Evolutionary conservation across 139 green algal species (phyloP).

Genomic region (Pedinophyceae sp.): DNA sequence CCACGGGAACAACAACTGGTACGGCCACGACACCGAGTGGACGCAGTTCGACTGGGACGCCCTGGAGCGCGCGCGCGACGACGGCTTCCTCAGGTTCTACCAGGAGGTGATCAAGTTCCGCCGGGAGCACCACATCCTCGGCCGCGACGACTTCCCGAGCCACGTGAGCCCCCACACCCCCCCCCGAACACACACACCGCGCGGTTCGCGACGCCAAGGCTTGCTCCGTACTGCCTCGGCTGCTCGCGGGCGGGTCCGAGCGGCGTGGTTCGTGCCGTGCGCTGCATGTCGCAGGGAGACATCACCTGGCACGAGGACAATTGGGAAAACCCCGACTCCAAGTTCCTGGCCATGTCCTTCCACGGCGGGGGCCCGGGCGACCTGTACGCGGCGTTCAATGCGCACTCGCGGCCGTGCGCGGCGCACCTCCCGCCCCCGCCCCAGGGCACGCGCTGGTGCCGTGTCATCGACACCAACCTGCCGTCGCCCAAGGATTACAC

Average conservation of each 20-base stretch:
- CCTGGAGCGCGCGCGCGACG: constrained; percentile 16
- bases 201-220: too few relatives aligned
- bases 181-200: too few relatives aligned
- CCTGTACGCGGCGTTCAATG: constrained; percentile 87
- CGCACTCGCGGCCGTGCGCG: constrained; percentile 45
- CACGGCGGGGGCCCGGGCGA: constrained; percentile 50
- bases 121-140: constrained; percentile 58
- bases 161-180: not conserved
- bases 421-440: constrained; percentile 39
- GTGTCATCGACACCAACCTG: constrained; percentile 91
- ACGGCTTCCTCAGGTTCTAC: constrained; percentile 29
- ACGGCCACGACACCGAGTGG: constrained; percentile 84
- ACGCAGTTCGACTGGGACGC: constrained; percentile 56
- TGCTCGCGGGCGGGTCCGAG: constrained; percentile 2
- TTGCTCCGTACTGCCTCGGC: too few relatives aligned
- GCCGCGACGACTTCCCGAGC: constrained; percentile 54
- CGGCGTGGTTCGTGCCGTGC: not conserved
- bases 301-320: constrained; percentile 94
- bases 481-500: constrained; percentile 71
- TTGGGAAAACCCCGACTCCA: constrained; percentile 77
- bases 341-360: constrained; percentile 89
- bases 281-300: constrained; percentile 45
- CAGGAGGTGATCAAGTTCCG: constrained; percentile 66
- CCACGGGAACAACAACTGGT: constrained; percentile 98
- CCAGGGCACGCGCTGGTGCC: constrained; percentile 49